phyloP scores from a whole-genome alignment of 2,329 filamentous ascomycete species.

The Colletotrichum endophyticum region DNA sequence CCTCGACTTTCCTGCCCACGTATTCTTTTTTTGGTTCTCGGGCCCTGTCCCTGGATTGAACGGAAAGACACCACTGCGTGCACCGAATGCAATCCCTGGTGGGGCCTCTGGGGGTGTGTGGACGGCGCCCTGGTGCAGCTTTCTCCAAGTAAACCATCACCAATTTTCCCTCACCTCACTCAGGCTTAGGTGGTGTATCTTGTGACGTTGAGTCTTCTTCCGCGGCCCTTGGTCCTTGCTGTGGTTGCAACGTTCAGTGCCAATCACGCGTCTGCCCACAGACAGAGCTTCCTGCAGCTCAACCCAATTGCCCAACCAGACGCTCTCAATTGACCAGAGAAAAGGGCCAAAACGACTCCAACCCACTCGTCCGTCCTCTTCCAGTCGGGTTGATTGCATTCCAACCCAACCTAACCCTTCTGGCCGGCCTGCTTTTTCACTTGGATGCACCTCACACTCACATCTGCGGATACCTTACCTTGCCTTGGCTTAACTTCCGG shows the following conservation, averaged over 20 bases:
- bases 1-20: not conserved
- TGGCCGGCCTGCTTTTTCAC: not conserved
- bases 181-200: not conserved
- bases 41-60: not conserved
- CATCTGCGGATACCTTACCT: not conserved
- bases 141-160: not conserved
- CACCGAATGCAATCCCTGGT: not conserved
- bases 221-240: not conserved
- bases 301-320: constrained; percentile 12
- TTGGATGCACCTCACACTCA: not conserved
- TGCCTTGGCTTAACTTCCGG: not conserved
- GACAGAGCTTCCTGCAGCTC: not conserved
- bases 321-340: not conserved
- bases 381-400: constrained; percentile 18
- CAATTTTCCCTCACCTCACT: not conserved
- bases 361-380: not conserved
- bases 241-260: constrained; percentile 1
- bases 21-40: not conserved
- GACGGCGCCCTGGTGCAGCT: not conserved
- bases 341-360: not conserved
- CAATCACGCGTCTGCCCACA: constrained; percentile 13
- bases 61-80: not conserved
- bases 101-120: not conserved
- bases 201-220: not conserved
- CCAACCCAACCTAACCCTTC: not conserved